These are phyloP conservation scores for Tympanopsis confertula DNA, from an alignment of 2,329 filamentous ascomycete genomes.

Conservation along the genomic window DNA sequence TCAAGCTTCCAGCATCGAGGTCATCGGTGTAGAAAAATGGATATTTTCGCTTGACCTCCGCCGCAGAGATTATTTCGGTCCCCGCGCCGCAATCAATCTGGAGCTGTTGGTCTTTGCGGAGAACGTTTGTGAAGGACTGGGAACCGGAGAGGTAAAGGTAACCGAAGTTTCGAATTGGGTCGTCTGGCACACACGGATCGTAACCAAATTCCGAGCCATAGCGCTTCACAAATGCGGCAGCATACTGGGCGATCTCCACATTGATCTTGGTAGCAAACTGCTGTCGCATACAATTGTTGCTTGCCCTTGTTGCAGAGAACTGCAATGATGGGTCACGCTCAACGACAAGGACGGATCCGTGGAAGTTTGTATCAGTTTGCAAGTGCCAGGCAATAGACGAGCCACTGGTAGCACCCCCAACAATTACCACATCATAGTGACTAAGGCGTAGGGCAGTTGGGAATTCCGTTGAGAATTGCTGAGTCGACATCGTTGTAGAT, in stretches of 20 bases:
- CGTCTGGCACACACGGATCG: not conserved
- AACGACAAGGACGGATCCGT: slow-evolving; percentile 6
- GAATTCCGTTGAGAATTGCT: no score
- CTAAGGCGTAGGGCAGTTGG: slow-evolving; percentile 1
- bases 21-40: slow-evolving; percentile 6
- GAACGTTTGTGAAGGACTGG: not conserved
- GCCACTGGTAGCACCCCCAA: slow-evolving; percentile 8
- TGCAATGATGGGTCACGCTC: slow-evolving; percentile 7
- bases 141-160: not conserved
- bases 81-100: not conserved
- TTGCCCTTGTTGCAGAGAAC: slow-evolving; percentile 7
- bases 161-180: not conserved
- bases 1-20: slow-evolving; percentile 5
- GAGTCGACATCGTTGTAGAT: no score
- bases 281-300: slow-evolving; percentile 9
- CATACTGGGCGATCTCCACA: slow-evolving; percentile 8
- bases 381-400: slow-evolving; percentile 7
- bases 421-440: slow-evolving; percentile 7
- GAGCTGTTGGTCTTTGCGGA: not conserved
- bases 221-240: slow-evolving; percentile 6
- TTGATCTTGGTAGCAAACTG: slow-evolving; percentile 9
- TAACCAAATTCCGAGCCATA: slow-evolving; percentile 5
- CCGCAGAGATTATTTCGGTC: not conserved
- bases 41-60: slow-evolving; percentile 1
- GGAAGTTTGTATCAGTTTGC: slow-evolving; percentile 4